A percentile compares a stretch with the other conserved stretches of the same genome.
Conservation (phyloP, 495 filamentous ascomycete species). For the Elaphomyces granulatus region DNA sequence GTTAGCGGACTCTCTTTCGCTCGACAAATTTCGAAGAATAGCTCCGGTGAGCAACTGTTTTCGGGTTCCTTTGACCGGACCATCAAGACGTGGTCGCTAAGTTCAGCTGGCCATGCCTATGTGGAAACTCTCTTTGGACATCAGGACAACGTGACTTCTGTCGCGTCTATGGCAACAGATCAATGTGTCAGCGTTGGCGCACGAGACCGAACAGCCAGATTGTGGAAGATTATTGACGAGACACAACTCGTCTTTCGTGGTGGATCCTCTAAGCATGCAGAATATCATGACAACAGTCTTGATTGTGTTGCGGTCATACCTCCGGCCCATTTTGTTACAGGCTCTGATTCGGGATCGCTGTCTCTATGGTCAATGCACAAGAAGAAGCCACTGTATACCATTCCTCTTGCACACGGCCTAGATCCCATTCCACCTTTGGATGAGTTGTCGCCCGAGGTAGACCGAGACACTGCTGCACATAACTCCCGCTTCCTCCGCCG, state of each 20-base stretch:
- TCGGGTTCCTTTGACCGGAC: conserved; percentile 79
- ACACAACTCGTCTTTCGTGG: conserved; percentile 90
- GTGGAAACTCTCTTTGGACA: conserved; percentile 94
- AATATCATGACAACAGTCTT: conserved; percentile 67
- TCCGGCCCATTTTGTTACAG: conserved; percentile 81
- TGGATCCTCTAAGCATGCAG: conserved; percentile 40
- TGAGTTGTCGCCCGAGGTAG: conserved; percentile 53
- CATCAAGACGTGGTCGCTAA: conserved; percentile 73
- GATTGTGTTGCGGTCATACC: conserved; percentile 83
- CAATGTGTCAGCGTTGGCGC: conserved; percentile 82
- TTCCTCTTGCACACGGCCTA: conserved; percentile 70
- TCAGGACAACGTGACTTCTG: conserved; percentile 73
- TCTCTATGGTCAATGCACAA: conserved; percentile 83
- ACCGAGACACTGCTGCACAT: conserved; percentile 46
- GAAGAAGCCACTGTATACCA: conserved; percentile 82
- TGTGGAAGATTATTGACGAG: conserved; percentile 97
- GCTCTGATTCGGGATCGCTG: conserved; percentile 74
- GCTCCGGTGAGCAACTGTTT: conserved; percentile 66
- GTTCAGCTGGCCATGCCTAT: conserved; percentile 48
- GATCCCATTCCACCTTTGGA: conserved; percentile 48
- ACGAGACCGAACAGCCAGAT: conserved; percentile 77
- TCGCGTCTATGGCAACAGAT: conserved; percentile 71
- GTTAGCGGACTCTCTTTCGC: conserved; percentile 76
- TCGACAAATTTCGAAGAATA: conserved; percentile 49
- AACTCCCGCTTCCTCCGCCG: conserved; percentile 28